Conservation (phyloP, 306 rosid genomes). For the Pyrus betulifolia region DNA sequence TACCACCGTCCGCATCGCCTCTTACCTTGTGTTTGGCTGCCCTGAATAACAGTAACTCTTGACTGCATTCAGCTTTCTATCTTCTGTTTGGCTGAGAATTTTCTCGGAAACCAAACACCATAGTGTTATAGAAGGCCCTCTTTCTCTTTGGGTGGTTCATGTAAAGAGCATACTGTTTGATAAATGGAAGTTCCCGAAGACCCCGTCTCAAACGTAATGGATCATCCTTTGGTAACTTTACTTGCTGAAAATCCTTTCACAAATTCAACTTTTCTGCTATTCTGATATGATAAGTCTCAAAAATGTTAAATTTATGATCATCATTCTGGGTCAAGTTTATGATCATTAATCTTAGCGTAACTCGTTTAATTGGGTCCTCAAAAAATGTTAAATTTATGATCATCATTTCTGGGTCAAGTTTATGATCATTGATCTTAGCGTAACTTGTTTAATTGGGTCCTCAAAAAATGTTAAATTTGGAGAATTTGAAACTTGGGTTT, state of each 20-base stretch:
- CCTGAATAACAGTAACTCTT: neutral
- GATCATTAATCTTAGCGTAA: neutral
- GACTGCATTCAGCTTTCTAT: neutral
- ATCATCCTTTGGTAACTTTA: neutral
- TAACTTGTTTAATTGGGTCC: neutral
- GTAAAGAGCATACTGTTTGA: neutral
- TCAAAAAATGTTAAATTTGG: neutral
- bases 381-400: no score
- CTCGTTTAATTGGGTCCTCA: neutral
- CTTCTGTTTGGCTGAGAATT: neutral
- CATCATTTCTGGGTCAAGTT: neutral
- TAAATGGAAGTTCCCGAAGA: constrained; percentile 10
- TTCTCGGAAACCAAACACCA: neutral
- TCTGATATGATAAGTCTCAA: neutral
- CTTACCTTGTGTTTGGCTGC: neutral
- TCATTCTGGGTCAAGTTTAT: neutral
- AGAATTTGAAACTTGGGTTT: neutral
- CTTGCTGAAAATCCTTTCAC: neutral
- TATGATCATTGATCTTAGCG: neutral
- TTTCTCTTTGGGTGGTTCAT: neutral
- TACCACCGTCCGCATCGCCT: neutral
- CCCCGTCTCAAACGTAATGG: neutral
- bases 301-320: no score
- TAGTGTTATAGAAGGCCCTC: neutral
- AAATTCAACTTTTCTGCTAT: neutral